These are phyloP conservation scores for Sarocladiaceae sp. DNA, from an alignment of 2,329 filamentous ascomycete species.

Conservation along the genomic window DNA sequence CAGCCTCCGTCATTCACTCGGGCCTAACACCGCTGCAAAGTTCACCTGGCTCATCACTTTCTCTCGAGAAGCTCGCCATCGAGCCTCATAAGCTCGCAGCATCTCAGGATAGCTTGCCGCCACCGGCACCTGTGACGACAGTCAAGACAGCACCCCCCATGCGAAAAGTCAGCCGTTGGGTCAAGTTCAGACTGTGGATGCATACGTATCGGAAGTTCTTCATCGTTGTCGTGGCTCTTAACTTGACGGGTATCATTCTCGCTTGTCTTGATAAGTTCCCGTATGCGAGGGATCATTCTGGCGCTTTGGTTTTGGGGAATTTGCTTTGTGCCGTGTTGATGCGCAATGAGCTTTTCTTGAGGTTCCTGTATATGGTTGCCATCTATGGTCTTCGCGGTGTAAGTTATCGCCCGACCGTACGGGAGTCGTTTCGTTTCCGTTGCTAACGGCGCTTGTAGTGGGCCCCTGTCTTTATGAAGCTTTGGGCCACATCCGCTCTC, in stretches of 20 bases:
- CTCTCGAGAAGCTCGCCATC: constrained; percentile 8
- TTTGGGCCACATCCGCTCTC: constrained; percentile 30
- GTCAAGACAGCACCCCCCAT: constrained; percentile 13
- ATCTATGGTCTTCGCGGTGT: constrained; percentile 34
- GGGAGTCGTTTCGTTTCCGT: no score
- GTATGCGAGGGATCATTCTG: constrained; percentile 32
- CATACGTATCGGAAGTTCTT: constrained; percentile 38
- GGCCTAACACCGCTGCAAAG: constrained; percentile 23
- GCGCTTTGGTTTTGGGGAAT: constrained; percentile 34
- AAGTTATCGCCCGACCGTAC: constrained; percentile 16
- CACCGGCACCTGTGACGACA: neutral
- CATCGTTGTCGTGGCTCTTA: constrained; percentile 29
- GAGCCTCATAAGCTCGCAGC: neutral
- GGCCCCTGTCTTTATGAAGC: constrained; percentile 31
- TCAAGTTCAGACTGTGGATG: constrained; percentile 33
- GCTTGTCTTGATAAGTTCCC: constrained; percentile 26
- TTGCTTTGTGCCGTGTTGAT: constrained; percentile 33
- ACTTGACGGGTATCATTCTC: constrained; percentile 30
- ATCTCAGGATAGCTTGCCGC: constrained; percentile 7
- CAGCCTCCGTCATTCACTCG: constrained; percentile 26
- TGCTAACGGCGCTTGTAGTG: constrained; percentile 23
- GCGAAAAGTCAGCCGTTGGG: constrained; percentile 25
- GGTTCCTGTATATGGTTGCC: constrained; percentile 29
- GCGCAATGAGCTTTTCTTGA: constrained; percentile 34
- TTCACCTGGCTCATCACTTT: constrained; percentile 20